Conservation (phyloP, 768 basidiomycete genomes). For the Coprinopsis sp. region DNA sequence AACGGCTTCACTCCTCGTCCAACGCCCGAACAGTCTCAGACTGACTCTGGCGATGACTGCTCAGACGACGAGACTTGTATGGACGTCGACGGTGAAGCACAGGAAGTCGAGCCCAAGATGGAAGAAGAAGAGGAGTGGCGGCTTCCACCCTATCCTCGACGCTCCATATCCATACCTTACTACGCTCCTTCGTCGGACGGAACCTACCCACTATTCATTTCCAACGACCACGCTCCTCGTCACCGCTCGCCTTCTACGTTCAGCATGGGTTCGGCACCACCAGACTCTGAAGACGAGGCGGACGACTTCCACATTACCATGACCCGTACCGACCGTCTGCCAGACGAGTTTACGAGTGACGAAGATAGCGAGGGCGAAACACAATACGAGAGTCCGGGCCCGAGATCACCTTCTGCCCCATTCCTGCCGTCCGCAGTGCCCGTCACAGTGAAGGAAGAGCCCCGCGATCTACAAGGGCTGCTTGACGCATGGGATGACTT, state of each 20-base stretch:
- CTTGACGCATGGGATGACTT: constrained; percentile 69
- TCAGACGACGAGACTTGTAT: constrained; percentile 31
- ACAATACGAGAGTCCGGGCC: constrained; percentile 60
- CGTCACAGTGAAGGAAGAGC: constrained; percentile 54
- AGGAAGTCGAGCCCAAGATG: constrained; percentile 10
- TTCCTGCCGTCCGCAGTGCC: constrained; percentile 24
- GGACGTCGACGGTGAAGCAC: constrained; percentile 37
- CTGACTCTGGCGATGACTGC: constrained; percentile 29
- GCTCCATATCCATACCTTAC: constrained; percentile 52
- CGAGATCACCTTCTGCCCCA: constrained; percentile 59
- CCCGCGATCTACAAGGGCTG: constrained; percentile 57
- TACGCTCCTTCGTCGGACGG: constrained; percentile 46
- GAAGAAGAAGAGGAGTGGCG: constrained; percentile 42
- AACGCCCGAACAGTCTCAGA: constrained; percentile 7
- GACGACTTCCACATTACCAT: constrained; percentile 44
- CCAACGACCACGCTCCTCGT: constrained; percentile 29
- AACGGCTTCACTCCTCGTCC: constrained; percentile 16
- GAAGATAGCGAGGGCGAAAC: constrained; percentile 55
- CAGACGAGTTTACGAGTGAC: constrained; percentile 21
- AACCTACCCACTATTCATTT: constrained; percentile 25
- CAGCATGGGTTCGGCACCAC: constrained; percentile 62
- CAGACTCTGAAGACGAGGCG: constrained; percentile 64
- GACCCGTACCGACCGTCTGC: constrained; percentile 34
- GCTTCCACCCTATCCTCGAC: constrained; percentile 52
- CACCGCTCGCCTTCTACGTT: constrained; percentile 58